Evolutionary conservation across 2,329 filamentous ascomycete genomes (phyloP), one percentile per base, ranked within the genome.

Genomic region (Xylariomycetidae sp.): DNA sequence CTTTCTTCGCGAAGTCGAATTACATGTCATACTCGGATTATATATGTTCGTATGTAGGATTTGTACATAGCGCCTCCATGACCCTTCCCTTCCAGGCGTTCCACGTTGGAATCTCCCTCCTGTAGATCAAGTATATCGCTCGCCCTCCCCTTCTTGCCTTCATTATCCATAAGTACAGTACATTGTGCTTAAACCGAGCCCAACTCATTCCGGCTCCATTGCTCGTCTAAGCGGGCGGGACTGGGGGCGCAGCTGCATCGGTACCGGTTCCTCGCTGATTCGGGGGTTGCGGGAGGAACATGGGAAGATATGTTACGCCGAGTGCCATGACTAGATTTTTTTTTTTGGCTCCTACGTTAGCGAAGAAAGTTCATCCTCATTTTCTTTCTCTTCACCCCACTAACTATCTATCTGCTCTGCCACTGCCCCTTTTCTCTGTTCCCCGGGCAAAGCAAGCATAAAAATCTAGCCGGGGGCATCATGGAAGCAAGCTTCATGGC

Each of bases 271-370:
- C 36, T 10, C 37, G 36, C n/a, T 47, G 54, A 27, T 48, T 51
- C 22, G 44, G 54, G 34, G 52, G 44, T 8, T 64, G 67, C 3
- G 67, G 69, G 33, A 74, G 51, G 54, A 74, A 72, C 31, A 74
- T 56, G 15, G 67, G 68, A 33, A 73, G 59, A 42, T 74, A 74
- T 32, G 65, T 69, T 19, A 73, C 65, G 40, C 54, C 63, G 30
- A 83, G 66, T 25, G 77, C 70, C 71, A 82, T 74, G 39, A 78
- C 77, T 82, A 40, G 40, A 19, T 23, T 35, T 10, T 30, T 27
- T 27, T 18, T 10, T 16, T 28, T 23, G 26, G 14, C n/a, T 23
- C 8, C 8, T 23, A 15, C 3, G 22, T n/a, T 13, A 7, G 28
- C n/a, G 16, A 22, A 18, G 13, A 27, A n/a, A 8, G 27, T 8